Evolutionary conservation across 2,329 filamentous ascomycete species (phyloP).

Genomic region (Furcasterigmium furcatum): DNA sequence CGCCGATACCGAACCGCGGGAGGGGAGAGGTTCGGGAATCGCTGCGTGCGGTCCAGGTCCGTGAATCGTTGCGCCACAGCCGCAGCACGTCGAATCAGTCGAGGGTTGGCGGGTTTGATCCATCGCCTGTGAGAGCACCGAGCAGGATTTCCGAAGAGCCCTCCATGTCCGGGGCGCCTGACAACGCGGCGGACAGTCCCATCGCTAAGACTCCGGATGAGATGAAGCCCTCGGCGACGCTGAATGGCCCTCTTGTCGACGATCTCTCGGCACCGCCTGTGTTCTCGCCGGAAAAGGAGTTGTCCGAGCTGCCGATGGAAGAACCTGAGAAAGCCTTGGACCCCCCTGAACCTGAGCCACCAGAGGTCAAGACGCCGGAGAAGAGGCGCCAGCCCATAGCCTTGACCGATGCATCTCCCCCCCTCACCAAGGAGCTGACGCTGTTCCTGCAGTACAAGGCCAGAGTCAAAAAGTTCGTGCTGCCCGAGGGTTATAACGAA

Average conservation of each 20-base stretch:
- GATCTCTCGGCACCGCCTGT: conserved; percentile 32
- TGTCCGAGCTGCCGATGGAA: conserved; percentile 14
- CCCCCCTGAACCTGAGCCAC: conserved; percentile 3
- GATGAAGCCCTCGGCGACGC: conserved; percentile 50
- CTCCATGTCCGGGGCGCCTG: conserved; percentile 17
- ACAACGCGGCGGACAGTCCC: conserved; percentile 34
- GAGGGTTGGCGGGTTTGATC: conserved; percentile 42
- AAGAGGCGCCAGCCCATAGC: conserved; percentile 49
- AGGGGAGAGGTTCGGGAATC: conserved; percentile 78
- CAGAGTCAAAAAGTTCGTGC: conserved; percentile 93
- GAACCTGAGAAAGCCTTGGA: conserved; percentile 9
- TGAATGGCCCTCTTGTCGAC: conserved; percentile 55
- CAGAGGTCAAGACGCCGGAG: conserved; percentile 35
- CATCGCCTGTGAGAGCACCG: conserved; percentile 58
- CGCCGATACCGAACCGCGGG: conserved; percentile 80
- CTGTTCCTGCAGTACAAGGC: conserved; percentile 95
- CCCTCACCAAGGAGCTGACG: conserved; percentile 77
- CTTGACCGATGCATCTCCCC: conserved; percentile 50
- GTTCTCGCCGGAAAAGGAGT: conserved; percentile 23
- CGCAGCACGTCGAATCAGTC: conserved; percentile 44
- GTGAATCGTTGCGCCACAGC: conserved; percentile 47
- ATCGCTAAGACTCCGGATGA: conserved; percentile 63
- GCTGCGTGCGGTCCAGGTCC: conserved; percentile 62
- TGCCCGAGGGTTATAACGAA: conserved; percentile 79
- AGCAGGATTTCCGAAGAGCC: conserved; percentile 62